Evolutionary conservation across 2,329 filamentous ascomycete genomes (phyloP), one percentile per base, ranked within the genome.

Genomic region (Phialemoniopsis sp.): DNA sequence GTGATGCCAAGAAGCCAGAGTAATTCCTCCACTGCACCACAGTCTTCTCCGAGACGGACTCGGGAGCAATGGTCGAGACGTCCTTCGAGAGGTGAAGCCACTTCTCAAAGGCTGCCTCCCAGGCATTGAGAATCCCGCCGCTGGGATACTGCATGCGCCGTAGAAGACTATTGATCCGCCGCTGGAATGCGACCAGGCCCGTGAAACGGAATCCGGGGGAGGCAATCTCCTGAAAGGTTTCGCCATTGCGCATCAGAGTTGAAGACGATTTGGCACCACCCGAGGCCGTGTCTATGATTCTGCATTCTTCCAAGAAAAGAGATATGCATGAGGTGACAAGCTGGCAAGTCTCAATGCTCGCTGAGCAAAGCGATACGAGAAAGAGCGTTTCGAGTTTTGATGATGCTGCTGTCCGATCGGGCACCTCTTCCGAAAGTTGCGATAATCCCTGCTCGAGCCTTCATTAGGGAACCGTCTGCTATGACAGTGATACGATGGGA

Each of bases 171-270:
- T 81, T 72, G 26, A 81, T 69, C 31, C 81, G 70, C 52, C 84
- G 85, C 48, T 86, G 82, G 51, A 86, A 86, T 3, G 81, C 82
- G 10, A 85, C 82, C 8, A 84, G 60, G 2, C 82, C 82, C 8
- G 82, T 85, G 49, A 85, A 82, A 19, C 78, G 70, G 51, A 85
- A 85, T 2, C 71, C 73, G 32, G 72, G 75, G 2, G 80, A 82
- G 2, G 78, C 72, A 37, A 86, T 76, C 45, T 84, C 80, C 17
- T 67, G 62, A 44, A 80, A 85, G 2, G 80, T 63, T 7, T 79
- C 73, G 28, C 69, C 68, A 45, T 86, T 86, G 29, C 77, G 73
- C 34, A 82, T 64, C 13, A 82, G 60, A 1, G 75, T 68, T 14
- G 70, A 60, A 9, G 72, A 64, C 3, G 68, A 62, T 46, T 79